Percentiles rank a stretch among this genome's conserved stretches.
phyloP scores from a whole-genome alignment of 352 stramenopile species.

The Saprolegnia diclina region DNA sequence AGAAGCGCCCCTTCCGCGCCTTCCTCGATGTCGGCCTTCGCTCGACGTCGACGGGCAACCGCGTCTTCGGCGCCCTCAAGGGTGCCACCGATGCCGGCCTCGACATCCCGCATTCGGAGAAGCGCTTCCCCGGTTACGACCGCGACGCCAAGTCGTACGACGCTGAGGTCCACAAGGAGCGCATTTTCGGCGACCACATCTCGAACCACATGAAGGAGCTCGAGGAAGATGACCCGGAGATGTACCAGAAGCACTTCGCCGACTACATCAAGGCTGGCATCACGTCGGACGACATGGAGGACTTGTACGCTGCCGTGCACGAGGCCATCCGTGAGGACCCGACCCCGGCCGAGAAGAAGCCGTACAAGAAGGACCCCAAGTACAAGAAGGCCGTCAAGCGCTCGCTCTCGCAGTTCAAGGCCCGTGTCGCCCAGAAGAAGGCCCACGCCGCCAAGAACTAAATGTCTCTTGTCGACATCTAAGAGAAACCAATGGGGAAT shows the following conservation, averaged over 20 bases:
- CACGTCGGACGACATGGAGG: conserved; percentile 88
- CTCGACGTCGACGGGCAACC: conserved; percentile 96
- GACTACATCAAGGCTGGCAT: conserved; percentile 93
- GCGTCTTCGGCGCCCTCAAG: conserved; percentile 99
- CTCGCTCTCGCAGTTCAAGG: conserved; percentile 93
- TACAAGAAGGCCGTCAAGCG: conserved; percentile 93
- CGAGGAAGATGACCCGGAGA: conserved; percentile 98
- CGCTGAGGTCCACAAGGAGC: conserved; percentile 95
- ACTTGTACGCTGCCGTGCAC: conserved; percentile 92
- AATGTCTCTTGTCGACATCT: background rate
- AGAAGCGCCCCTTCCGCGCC: conserved; percentile 96
- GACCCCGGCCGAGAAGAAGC: conserved; percentile 88
- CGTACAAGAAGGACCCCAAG: conserved; percentile 88
- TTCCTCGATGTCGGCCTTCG: conserved; percentile 97
- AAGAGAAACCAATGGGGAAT: conserved; percentile 17
- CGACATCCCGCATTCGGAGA: conserved; percentile 98
- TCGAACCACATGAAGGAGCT: conserved; percentile 99
- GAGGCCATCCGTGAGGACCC: conserved; percentile 97
- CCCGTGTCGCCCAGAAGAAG: conserved; percentile 96
- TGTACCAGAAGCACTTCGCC: conserved; percentile 96
- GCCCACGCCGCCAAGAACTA: conserved; percentile 52
- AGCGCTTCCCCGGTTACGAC: conserved; percentile 99
- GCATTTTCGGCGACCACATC: conserved; percentile 98
- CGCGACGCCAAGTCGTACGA: conserved; percentile 98
- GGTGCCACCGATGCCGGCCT: conserved; percentile 97